Conservation (phyloP, 2,329 filamentous ascomycete genomes). For the Byssochlamys sp. region DNA sequence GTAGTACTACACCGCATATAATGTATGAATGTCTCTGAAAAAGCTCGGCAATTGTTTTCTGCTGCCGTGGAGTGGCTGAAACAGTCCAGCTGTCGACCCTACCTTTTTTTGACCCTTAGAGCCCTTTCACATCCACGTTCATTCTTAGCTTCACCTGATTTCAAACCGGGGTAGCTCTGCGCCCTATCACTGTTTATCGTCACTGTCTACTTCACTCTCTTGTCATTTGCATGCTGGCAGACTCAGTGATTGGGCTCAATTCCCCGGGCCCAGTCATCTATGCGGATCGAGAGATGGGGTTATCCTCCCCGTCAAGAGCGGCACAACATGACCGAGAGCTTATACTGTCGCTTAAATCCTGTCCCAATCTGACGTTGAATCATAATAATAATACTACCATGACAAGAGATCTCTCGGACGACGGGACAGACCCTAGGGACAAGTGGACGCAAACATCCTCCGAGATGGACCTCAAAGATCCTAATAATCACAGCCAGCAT, state of each 20-base stretch:
- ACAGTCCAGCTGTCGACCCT: not conserved
- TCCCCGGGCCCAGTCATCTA: not conserved
- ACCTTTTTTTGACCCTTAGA: not conserved
- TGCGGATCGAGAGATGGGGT: not conserved
- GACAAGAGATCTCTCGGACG: not conserved
- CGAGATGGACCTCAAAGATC: not conserved
- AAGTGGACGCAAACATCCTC: not conserved
- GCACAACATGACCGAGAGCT: not conserved
- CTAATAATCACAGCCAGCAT: not conserved
- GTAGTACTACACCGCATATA: not conserved
- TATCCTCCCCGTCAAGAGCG: not conserved
- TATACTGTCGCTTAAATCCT: not conserved
- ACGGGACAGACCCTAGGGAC: not conserved
- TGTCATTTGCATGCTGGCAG: slow-evolving; percentile 1
- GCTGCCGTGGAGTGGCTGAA: not conserved
- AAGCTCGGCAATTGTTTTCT: not conserved
- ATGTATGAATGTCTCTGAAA: not conserved
- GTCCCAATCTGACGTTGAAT: not conserved
- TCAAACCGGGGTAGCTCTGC: not conserved
- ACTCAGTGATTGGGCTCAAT: not conserved
- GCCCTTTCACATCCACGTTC: not conserved
- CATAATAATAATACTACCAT: not conserved
- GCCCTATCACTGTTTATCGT: not conserved
- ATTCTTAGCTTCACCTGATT: not conserved
- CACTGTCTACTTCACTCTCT: not conserved